Evolutionary conservation across 2,329 filamentous ascomycete species (phyloP).

Genomic region (Phaeophleospora eucalypticola): DNA sequence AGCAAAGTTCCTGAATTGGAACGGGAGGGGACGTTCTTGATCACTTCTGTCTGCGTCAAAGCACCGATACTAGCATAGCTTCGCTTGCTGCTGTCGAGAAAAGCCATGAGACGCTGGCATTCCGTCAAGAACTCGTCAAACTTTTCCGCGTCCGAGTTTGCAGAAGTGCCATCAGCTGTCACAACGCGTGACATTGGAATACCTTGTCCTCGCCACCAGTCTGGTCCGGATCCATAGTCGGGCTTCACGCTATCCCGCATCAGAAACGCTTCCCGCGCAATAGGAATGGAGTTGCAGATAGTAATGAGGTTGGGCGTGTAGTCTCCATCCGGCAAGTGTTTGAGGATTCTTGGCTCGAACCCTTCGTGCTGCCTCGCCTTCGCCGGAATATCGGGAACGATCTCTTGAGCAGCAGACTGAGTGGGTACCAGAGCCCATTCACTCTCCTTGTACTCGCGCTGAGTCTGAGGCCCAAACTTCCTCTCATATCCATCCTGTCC

Average conservation of each 20-base stretch:
- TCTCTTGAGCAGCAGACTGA: conserved; percentile 46
- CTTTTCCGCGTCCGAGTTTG: conserved; percentile 27
- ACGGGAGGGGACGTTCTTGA: conserved; percentile 13
- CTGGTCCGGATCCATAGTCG: conserved; percentile 53
- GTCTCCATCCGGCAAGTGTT: conserved; percentile 49
- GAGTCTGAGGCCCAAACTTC: conserved; percentile 53
- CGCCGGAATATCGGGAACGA: conserved; percentile 50
- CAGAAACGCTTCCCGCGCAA: conserved; percentile 55
- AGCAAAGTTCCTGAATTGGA: conserved; percentile 13
- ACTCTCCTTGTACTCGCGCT: conserved; percentile 50
- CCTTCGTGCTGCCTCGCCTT: conserved; percentile 39
- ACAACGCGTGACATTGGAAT: conserved; percentile 50
- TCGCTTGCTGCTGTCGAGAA: conserved; percentile 54
- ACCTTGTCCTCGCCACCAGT: conserved; percentile 60
- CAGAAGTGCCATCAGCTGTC: conserved; percentile 27
- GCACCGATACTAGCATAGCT: conserved; percentile 56
- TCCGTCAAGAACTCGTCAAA: conserved; percentile 52
- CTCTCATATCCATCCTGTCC: conserved; percentile 33
- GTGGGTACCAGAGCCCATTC: conserved; percentile 50
- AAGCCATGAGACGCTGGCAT: conserved; percentile 58
- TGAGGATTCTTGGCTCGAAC: conserved; percentile 55
- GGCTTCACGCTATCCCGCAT: conserved; percentile 41
- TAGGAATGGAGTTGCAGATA: conserved; percentile 59
- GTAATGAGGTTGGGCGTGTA: conserved; percentile 57
- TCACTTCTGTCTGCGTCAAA: conserved; percentile 33